phyloP scores from a whole-genome alignment of 768 basidiomycete species.

The Amanita phalloides region DNA sequence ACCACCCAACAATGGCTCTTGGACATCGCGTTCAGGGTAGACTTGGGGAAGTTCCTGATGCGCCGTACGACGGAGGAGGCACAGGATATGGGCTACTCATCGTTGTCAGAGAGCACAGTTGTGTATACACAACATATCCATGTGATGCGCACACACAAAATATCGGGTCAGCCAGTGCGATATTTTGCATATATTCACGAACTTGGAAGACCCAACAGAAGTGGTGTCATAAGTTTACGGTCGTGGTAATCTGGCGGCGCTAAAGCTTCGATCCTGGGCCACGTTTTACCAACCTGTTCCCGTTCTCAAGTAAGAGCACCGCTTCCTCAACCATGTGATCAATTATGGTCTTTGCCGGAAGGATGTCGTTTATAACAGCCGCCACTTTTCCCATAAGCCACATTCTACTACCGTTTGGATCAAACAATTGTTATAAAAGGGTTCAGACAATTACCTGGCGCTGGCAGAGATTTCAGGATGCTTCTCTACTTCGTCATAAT shows the following conservation, averaged over 20 bases:
- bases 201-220: neutral
- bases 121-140: no score
- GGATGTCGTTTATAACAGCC: slow-evolving; percentile 60
- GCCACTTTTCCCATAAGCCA: slow-evolving; percentile 86
- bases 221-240: neutral
- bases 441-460: slow-evolving; percentile 23
- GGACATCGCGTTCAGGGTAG: no score
- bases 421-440: neutral
- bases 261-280: slow-evolving; percentile 40
- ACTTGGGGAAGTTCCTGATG: no score
- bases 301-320: slow-evolving; percentile 21
- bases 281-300: slow-evolving; percentile 25
- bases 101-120: no score
- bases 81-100: no score
- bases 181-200: no score
- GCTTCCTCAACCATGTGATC: slow-evolving; percentile 58
- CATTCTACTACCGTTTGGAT: slow-evolving; percentile 14
- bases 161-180: no score
- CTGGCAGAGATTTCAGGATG: slow-evolving; percentile 73
- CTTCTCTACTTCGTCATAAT: slow-evolving; percentile 56
- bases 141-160: no score
- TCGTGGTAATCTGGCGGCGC: neutral
- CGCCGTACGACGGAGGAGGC: no score
- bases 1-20: no score
- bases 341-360: slow-evolving; percentile 76